Percentiles rank a stretch among this genome's conserved stretches.
These are phyloP conservation scores for Macrocybe sp. DNA, from an alignment of 1,284 basidiomycete species.

Conservation along the genomic window DNA sequence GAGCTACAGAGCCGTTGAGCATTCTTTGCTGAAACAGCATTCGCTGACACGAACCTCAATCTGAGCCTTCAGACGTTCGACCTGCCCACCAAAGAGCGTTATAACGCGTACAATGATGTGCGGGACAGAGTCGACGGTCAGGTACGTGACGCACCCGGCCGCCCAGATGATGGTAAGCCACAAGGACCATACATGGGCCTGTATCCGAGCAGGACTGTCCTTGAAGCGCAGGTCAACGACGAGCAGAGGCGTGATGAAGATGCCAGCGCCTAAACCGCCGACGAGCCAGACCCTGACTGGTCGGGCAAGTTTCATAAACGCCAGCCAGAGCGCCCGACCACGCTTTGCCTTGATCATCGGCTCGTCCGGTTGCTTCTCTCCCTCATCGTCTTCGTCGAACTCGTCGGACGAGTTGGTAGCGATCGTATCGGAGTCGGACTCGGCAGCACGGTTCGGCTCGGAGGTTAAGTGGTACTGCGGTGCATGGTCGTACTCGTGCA, in stretches of 20 bases:
- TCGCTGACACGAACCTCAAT: constrained; percentile 47
- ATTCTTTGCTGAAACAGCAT: background rate
- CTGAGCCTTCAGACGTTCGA: constrained; percentile 59
- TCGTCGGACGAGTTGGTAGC: constrained; percentile 63
- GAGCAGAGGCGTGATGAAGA: constrained; percentile 65
- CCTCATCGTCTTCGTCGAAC: constrained; percentile 71
- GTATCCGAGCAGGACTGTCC: constrained; percentile 39
- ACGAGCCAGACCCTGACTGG: constrained; percentile 52
- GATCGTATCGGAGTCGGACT: constrained; percentile 48
- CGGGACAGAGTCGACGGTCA: constrained; percentile 62
- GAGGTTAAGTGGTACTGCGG: no score
- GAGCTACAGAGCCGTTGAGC: constrained; percentile 34
- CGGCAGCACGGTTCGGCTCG: background rate
- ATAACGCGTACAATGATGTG: constrained; percentile 50
- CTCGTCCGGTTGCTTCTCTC: constrained; percentile 22
- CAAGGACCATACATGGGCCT: constrained; percentile 66
- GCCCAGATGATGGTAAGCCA: constrained; percentile 72
- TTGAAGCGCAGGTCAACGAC: constrained; percentile 62
- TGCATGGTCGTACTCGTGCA: no score
- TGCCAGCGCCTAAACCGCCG: constrained; percentile 50
- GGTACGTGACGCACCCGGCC: constrained; percentile 52
- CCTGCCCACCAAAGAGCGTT: constrained; percentile 52
- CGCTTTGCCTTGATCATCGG: constrained; percentile 39
- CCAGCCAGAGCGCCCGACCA: constrained; percentile 52
- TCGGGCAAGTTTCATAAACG: constrained; percentile 64